Base-by-base conservation (phyloP, 78 protist genomes). In the Bodo saltans region DNA sequence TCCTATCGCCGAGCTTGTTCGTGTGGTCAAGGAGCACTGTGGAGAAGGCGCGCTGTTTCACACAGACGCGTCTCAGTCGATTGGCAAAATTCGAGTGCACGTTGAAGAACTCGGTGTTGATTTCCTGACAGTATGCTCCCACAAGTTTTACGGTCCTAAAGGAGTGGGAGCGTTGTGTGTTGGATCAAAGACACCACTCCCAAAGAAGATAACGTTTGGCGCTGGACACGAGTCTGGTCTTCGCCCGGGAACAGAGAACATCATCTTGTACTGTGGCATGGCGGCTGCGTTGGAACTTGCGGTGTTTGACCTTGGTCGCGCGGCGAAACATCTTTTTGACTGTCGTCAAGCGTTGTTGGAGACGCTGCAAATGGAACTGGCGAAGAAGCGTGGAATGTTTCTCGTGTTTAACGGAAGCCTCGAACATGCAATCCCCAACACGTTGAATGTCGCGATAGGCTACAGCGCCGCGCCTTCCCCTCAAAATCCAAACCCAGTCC, bases 91-190 rank as follows among this genome's bases (percentile, higher is more conserved):
- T 0, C 83, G 73, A 11, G 79, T 87, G 35, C 73, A 81, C 34
- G 79, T 87, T 29, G 8, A 25, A 17, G 4, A 70, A 8, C 27
- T 80, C n/a, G 86, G 60, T 3, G 84, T 72, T 11, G 86, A 79
- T 70, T 26, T 60, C 4, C 42, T 87, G 39, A 47, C 87, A 0
- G n/a, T 87, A 34, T 74, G 32, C 28, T 85, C 86, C 28, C 89
- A 86, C 89, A 86, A 86, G 81, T 33, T 83, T 40, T 78, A 88
- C 70, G 91, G 84, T 0, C 90, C 90, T 21, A 83, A 83, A 42
- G 52, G 90, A 28, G 76, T 74, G 12, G 90, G 90, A 3, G 90
- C 90, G 27, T 84, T 87, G 23, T 82, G n/a, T 68, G 76, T 72
- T 26, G 42, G 78, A 25, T 35, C 4, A 1, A 70, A 8, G 1